Percentiles rank a stretch among this genome's conserved stretches.
These are phyloP conservation scores for Claviceps monticola DNA, from an alignment of 2,329 filamentous ascomycete species.

Conservation along the genomic window DNA sequence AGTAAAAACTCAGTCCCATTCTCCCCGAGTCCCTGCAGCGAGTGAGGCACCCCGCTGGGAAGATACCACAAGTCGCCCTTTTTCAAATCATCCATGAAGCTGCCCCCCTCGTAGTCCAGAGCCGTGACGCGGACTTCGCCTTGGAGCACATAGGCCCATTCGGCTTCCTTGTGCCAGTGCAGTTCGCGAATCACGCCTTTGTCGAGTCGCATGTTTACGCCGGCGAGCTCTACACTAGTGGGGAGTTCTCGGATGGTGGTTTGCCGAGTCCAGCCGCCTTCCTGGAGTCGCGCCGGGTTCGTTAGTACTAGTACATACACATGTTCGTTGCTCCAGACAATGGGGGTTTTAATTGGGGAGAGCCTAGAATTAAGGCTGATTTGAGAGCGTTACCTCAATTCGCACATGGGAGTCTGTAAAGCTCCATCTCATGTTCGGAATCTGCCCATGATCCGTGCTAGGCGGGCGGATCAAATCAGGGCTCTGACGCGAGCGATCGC, in stretches of 20 bases:
- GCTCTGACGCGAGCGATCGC: conserved; percentile 51
- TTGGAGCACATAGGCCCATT: conserved; percentile 64
- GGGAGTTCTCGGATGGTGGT: conserved; percentile 53
- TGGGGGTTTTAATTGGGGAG: too few species aligned
- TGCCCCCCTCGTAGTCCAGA: conserved; percentile 61
- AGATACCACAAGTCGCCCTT: conserved; percentile 76
- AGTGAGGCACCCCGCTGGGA: conserved; percentile 63
- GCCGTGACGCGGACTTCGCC: conserved; percentile 59
- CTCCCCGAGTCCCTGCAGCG: conserved; percentile 54
- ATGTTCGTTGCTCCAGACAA: too few species aligned
- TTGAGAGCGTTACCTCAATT: conserved; percentile 36
- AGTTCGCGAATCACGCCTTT: conserved; percentile 61
- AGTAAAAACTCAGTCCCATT: conserved; percentile 42
- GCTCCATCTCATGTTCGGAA: conserved; percentile 61
- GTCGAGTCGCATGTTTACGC: conserved; percentile 67
- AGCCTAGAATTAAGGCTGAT: too few species aligned
- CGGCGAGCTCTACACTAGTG: conserved; percentile 55
- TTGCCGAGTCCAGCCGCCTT: conserved; percentile 65
- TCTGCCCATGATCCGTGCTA: conserved; percentile 56
- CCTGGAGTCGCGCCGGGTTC: conserved; percentile 24
- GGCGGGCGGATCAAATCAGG: conserved; percentile 60
- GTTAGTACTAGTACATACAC: conserved; percentile 2
- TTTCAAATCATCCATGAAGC: conserved; percentile 62
- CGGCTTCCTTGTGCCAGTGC: conserved; percentile 70
- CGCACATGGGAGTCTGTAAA: conserved; percentile 50